phyloP scores from a whole-genome alignment of 106 monocot genomes.

The Dioscorea dumetorum region DNA sequence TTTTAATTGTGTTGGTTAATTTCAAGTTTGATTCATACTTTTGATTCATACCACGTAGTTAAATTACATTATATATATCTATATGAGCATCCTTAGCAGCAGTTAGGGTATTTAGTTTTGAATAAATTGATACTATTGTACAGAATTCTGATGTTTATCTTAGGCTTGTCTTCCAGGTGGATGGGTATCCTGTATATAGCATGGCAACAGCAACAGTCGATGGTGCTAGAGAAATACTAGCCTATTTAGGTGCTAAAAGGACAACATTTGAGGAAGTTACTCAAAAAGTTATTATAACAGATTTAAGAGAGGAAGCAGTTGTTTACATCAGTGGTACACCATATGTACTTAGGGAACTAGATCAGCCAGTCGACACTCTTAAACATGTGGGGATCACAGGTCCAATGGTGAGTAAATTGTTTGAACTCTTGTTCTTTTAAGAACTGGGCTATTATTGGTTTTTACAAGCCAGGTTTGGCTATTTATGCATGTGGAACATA shows the following conservation, averaged over 20 bases:
- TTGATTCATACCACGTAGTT: too few species aligned
- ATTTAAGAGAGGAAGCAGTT: slow-evolving; percentile 95
- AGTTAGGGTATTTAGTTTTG: too few species aligned
- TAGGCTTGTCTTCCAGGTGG: slow-evolving; percentile 41
- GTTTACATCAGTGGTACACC: slow-evolving; percentile 87
- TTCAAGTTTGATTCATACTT: too few species aligned
- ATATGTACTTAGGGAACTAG: slow-evolving; percentile 93
- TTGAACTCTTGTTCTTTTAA: background rate
- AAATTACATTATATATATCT: too few species aligned
- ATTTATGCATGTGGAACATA: slow-evolving; percentile 83
- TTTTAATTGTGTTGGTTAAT: too few species aligned
- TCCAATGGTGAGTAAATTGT: slow-evolving; percentile 54
- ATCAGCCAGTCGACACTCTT: slow-evolving; percentile 92
- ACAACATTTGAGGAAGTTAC: slow-evolving; percentile 7
- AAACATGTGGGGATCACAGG: slow-evolving; percentile 99
- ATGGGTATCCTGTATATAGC: slow-evolving; percentile 89
- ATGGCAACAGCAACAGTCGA: slow-evolving; percentile 87
- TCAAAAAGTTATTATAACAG: slow-evolving; percentile 66
- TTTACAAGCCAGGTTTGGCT: background rate
- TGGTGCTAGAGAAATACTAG: slow-evolving; percentile 72
- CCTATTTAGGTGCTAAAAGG: slow-evolving; percentile 60
- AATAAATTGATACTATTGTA: too few species aligned
- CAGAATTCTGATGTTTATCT: too few species aligned
- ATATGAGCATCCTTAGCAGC: too few species aligned
- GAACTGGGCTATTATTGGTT: background rate